Base-by-base conservation (phyloP, 495 filamentous ascomycete genomes). In the Trichoderma parareesei region DNA sequence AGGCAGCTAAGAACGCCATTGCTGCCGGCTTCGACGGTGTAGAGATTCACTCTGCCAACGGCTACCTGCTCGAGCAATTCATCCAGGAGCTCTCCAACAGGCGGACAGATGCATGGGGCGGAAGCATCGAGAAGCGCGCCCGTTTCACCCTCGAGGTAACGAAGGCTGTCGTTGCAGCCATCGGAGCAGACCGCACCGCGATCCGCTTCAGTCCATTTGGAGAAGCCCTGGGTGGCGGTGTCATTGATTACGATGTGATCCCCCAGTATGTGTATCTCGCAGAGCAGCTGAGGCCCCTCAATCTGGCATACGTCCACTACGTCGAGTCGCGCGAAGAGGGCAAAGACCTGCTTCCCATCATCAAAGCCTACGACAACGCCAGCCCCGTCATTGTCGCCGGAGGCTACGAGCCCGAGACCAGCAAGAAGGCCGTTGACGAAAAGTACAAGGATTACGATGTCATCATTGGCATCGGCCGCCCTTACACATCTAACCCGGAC, bases 31-130 rank as follows among this genome's bases (percentile, higher is more conserved):
- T 90, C 64, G 89, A 91, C 69, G 88, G 88, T 35, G 88, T 92
- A 13, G 89, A 92, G 72, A 79, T 89, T 63, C 87, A 90, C 71
- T 83, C 77, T 20, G 87, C 86, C 0, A 90, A 92, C 66, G 89
- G 89, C 8, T 91, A 89, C 69, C 72, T 92, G 61, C 73, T 89
- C 61, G 87, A 92, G 68, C 89, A 92, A 68, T 92, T 92, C 72
- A 78, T 75, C 13, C 87, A 88, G 67, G 85, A 87, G 64, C 72
- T 68, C 5, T 74, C 71, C 67, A 92, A 92, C 73, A 68, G 78
- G 67, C 82, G 89, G 1, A 83, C 79, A 2, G 89, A 92, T 71
- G 53, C 66, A 7, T 92, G 83, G 73, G 89, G 89, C 18, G 88
- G 89, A 14, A 85, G 79, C 66, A 73, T 90, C 38, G 87, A 89